Base-by-base conservation (phyloP, 192 early-diverging fungal species). In the Coemansia sp. region DNA sequence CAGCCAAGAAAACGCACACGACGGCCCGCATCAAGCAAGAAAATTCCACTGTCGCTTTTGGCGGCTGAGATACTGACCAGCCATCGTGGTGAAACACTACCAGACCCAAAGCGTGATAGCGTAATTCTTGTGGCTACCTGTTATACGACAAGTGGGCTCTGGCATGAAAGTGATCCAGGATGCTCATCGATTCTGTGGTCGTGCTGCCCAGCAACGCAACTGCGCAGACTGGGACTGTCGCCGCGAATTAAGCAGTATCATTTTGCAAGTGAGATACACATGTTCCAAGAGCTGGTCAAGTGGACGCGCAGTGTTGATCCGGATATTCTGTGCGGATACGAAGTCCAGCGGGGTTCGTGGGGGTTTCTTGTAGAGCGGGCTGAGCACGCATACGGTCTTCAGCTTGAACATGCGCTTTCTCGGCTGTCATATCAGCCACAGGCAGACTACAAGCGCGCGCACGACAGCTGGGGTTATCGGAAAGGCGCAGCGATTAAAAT, bases 251-350 rank as follows among this genome's bases (percentile, higher is more conserved):
- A 75, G 85, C 32, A 70, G 70, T 3, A 65, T 64, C 24, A 74
- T 74, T 56, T 81, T 1, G 54, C 68, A 8, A 64, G 82, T 49
- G 95, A 96, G 73, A 25, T 65, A 5, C 72, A 70, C 2, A 72
- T 96, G 74, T 62, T 96, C 29, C 63, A 77, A 8, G 57, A 59
- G 2, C 35, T 96, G 6, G 70, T 88, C 38, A 51, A 80, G 2
- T 77, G 79, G 43, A 85, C 91, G 3, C 81, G 85, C 0, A 53
- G 56, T 5, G 75, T 79, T 39, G 94, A 97, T 69, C 95, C 95
- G 0, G 95, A 97, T 62, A 85, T 97, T 49, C 63, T 97, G 19
- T 77, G 88, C 9, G 96, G 96, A 2, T 98, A 91, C 61, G 94
- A 98, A 43, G 65, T 97, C 4, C 89, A 98, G 37, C 83, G 75